Base-by-base conservation (phyloP, 73 alveolate species). In the Paramecium caudatum region DNA sequence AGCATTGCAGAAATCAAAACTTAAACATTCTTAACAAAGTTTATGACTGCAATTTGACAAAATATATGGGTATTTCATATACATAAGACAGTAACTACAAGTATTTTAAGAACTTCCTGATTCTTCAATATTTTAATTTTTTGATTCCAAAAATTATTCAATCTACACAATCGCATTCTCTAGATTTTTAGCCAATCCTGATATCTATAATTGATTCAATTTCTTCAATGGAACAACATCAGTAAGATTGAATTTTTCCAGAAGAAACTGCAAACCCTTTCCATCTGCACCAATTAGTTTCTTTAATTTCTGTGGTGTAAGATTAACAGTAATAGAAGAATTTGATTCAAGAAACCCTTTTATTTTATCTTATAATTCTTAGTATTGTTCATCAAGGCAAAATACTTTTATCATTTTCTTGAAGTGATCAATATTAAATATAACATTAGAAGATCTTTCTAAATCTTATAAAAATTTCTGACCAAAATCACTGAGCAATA, bases 41-140 rank as follows among this genome's bases (percentile, higher is more conserved):
- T 13, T 34, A 34, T 68, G 84, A 68, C 12, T 34, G 16, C 84
- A 68, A 68, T 34, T 37, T 32, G 47, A 17, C 4, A 68, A 9
- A 37, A 68, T 32, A n/a, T 34, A 68, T 25, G 84, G 84, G 2
- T 68, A 7, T 16, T 68, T 37, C 84, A 68, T 68, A 25, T 68
- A 15, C 10, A 32, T 37, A 4, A 68, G 15, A 68, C 84, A 68
- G 34, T 55, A 55, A 55, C 80, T 27, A 23, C 80, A 55, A 0
- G 45, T 19, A 27, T 55, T 55, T 3, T 55, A 37, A 27, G 23
- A 2, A 21, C 30, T 55, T 0, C 23, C 30, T 3, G 80, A 19
- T 9, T 55, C 30, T 55, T 55, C 80, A 7, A 55, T 55, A 5
- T 55, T 55, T 55, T 55, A 37, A 27, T 55, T 43, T 55, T 55